Evolutionary conservation across 1,139 yeast species (phyloP).

Genomic region (Nakaseomyces kungkrabaensis): DNA sequence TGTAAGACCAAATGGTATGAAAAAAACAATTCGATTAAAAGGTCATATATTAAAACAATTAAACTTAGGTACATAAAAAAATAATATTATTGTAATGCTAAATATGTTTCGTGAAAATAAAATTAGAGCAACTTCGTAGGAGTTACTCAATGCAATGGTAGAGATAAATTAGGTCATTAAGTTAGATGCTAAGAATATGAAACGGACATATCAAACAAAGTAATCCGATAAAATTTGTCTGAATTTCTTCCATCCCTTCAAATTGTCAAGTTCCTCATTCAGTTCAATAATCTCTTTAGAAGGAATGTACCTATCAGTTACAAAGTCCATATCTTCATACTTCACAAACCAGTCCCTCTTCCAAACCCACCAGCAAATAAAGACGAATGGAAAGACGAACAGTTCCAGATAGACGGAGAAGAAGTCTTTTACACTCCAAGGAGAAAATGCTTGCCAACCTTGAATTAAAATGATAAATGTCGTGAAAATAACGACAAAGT

Average conservation of each 20-base stretch:
- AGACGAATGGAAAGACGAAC: conserved; percentile 40
- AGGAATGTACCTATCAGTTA: conserved; percentile 46
- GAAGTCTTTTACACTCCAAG: conserved; percentile 45
- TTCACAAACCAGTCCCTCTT: conserved; percentile 41
- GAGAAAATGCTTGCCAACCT: conserved; percentile 54
- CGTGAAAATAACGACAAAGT: conserved; percentile 41
- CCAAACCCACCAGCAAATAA: conserved; percentile 39
- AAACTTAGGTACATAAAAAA: not conserved
- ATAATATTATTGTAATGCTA: not conserved
- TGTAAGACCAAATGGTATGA: too few species aligned
- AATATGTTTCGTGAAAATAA: not conserved
- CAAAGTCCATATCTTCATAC: conserved; percentile 51
- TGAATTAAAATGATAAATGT: conserved; percentile 45
- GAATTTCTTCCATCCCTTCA: conserved; percentile 40
- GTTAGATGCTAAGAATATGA: not conserved
- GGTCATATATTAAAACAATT: too few species aligned
- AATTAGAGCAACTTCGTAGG: not conserved
- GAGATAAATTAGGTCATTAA: not conserved
- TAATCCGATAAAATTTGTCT: conserved; percentile 31
- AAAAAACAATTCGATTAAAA: too few species aligned
- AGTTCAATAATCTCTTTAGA: conserved; percentile 40
- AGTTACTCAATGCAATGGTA: not conserved
- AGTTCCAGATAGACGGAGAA: conserved; percentile 40
- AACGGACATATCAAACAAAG: conserved; percentile 17
- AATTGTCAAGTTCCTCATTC: conserved; percentile 33